Evolutionary conservation across 1,284 basidiomycete species (phyloP).

Genomic region (Afroboletus lepidellus): DNA sequence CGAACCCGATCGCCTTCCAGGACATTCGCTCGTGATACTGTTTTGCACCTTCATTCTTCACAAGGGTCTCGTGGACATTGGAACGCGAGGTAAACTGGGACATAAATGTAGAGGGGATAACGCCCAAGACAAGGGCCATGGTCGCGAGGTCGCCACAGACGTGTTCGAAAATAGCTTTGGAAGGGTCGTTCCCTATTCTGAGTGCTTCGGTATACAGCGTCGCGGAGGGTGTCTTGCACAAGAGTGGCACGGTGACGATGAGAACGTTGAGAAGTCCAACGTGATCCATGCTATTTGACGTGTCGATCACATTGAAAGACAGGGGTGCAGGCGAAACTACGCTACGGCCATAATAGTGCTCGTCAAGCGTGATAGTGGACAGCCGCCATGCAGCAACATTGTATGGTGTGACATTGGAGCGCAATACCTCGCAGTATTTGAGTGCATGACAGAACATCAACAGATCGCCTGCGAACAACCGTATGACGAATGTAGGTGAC

Average conservation of each 20-base stretch:
- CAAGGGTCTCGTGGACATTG: constrained; percentile 41
- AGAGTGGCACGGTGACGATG: constrained; percentile 37
- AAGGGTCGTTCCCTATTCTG: constrained; percentile 25
- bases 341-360: constrained; percentile 32
- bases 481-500: constrained; percentile 24
- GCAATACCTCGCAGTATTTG: constrained; percentile 11
- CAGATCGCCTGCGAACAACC: constrained; percentile 36
- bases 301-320: constrained; percentile 52
- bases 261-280: constrained; percentile 50
- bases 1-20: constrained; percentile 38
- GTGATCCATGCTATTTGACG: constrained; percentile 51
- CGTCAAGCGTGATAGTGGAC: constrained; percentile 35
- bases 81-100: constrained; percentile 42
- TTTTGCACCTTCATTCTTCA: background rate
- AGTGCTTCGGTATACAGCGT: constrained; percentile 46
- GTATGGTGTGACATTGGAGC: constrained; percentile 13
- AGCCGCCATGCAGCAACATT: constrained; percentile 35
- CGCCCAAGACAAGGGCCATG: constrained; percentile 41
- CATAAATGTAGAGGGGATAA: constrained; percentile 41
- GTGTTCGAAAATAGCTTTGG: constrained; percentile 33
- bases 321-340: constrained; percentile 33
- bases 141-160: constrained; percentile 40
- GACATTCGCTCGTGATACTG: constrained; percentile 45
- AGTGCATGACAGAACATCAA: constrained; percentile 33
- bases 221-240: constrained; percentile 30